Percentiles rank a stretch among this genome's conserved stretches.
Conservation (phyloP, 495 filamentous ascomycete species). For the Penicilliopsis zonata region DNA sequence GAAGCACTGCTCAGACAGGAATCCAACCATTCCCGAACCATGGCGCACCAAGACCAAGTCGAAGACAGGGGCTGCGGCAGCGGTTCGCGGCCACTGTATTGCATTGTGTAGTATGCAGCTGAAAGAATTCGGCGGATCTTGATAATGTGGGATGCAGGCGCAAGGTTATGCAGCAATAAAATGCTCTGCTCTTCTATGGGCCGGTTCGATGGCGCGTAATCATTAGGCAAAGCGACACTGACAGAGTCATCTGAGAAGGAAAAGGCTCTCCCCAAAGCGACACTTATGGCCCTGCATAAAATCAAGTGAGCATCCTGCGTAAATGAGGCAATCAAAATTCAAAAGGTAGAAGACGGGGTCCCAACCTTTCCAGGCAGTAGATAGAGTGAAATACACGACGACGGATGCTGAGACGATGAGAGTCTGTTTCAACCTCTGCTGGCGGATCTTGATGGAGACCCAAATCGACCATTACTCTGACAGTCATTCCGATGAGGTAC, state of each 20-base stretch:
- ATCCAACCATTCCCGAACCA: constrained; percentile 56
- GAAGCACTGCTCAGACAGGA: constrained; percentile 45
- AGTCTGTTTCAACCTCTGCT: constrained; percentile 45
- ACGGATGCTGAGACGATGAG: constrained; percentile 57
- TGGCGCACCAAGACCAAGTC: constrained; percentile 50
- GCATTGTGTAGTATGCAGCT: constrained; percentile 68
- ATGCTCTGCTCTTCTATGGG: constrained; percentile 21
- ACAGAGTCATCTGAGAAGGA: constrained; percentile 87
- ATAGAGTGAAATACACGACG: constrained; percentile 76
- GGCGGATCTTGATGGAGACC: constrained; percentile 83
- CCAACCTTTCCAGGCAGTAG: constrained; percentile 74
- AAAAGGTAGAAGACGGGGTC: background rate
- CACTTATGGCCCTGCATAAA: constrained; percentile 54
- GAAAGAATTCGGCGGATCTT: constrained; percentile 69
- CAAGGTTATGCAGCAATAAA: constrained; percentile 37
- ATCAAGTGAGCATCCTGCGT: background rate
- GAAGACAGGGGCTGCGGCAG: constrained; percentile 46
- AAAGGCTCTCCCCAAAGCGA: constrained; percentile 69
- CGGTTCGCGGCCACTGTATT: constrained; percentile 54
- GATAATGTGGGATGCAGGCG: constrained; percentile 50
- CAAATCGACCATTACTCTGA: constrained; percentile 71
- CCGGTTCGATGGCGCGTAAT: constrained; percentile 17
- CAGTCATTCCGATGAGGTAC: constrained; percentile 80
- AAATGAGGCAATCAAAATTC: constrained; percentile 2
- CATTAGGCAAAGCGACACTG: constrained; percentile 48